phyloP scores from a whole-genome alignment of 2,329 filamentous ascomycete genomes.

The Claviceps spartinae region DNA sequence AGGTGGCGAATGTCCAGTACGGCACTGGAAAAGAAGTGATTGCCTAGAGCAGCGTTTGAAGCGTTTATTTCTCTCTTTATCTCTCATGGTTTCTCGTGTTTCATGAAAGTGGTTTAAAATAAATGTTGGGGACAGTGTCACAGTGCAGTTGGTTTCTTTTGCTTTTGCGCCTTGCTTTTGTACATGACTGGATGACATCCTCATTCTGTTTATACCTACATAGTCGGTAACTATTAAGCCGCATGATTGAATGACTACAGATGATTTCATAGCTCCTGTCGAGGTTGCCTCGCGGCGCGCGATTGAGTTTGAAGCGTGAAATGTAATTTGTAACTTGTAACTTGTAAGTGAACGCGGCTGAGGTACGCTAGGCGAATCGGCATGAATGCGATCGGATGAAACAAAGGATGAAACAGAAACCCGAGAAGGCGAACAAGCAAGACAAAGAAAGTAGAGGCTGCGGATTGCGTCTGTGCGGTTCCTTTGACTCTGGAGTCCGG shows the following conservation, averaged over 20 bases:
- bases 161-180: neutral
- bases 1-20: conserved; percentile 40
- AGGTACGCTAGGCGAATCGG: neutral
- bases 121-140: neutral
- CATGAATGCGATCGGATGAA: neutral
- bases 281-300: neutral
- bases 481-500: no score
- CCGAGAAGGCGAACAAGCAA: neutral
- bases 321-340: neutral
- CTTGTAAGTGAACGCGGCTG: neutral
- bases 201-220: neutral
- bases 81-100: neutral
- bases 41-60: conserved; percentile 5
- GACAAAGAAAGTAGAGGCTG: neutral
- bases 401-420: neutral
- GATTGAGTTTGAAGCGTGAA: neutral
- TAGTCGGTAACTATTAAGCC: neutral
- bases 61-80: neutral
- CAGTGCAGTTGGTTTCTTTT: neutral
- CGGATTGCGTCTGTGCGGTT: neutral
- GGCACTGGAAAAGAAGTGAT: conserved; percentile 27
- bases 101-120: neutral
- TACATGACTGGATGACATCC: neutral
- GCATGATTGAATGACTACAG: neutral
- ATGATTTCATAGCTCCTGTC: neutral